A percentile compares a stretch with the other conserved stretches of the same genome.
These are phyloP conservation scores for Oryza australiensis DNA, from an alignment of 176 grass and related monocot genomes.

Conservation along the genomic window DNA sequence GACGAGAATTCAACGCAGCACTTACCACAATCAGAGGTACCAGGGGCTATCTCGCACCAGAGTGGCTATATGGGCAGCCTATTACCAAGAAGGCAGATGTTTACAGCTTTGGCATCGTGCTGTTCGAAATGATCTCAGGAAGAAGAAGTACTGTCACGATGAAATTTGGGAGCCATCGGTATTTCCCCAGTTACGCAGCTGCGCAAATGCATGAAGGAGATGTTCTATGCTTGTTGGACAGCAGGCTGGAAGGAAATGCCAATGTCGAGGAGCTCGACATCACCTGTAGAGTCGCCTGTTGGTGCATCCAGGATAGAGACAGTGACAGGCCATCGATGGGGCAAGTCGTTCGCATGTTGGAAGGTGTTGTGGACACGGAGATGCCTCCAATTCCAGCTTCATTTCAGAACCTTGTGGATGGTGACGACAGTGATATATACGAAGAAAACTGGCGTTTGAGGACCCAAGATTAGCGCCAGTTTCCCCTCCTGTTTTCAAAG, in stretches of 20 bases:
- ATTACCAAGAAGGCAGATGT: constrained; percentile 60
- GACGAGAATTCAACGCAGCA: constrained; percentile 42
- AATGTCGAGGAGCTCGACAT: constrained; percentile 35
- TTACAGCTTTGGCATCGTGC: constrained; percentile 64
- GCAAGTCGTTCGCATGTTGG: constrained; percentile 49
- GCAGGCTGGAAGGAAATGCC: constrained; percentile 32
- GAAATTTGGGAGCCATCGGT: background rate
- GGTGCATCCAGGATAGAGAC: constrained; percentile 61
- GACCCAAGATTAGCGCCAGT: background rate
- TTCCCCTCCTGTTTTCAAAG: background rate
- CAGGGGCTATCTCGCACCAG: constrained; percentile 52
- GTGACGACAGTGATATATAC: constrained; percentile 16
- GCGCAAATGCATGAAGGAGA: constrained; percentile 43
- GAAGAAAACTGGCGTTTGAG: background rate
- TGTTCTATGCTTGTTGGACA: constrained; percentile 43
- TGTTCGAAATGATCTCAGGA: constrained; percentile 51
- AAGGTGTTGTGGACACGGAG: constrained; percentile 20
- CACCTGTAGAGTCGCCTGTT: constrained; percentile 46
- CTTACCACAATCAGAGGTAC: constrained; percentile 54
- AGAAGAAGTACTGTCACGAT: constrained; percentile 29
- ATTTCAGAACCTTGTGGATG: constrained; percentile 33
- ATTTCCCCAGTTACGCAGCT: constrained; percentile 41
- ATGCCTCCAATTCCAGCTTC: constrained; percentile 44
- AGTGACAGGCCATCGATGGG: constrained; percentile 43
- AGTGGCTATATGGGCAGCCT: constrained; percentile 45